Conservation (phyloP, 192 early-diverging fungal genomes). For the Lunasporangiospora selenospora region DNA sequence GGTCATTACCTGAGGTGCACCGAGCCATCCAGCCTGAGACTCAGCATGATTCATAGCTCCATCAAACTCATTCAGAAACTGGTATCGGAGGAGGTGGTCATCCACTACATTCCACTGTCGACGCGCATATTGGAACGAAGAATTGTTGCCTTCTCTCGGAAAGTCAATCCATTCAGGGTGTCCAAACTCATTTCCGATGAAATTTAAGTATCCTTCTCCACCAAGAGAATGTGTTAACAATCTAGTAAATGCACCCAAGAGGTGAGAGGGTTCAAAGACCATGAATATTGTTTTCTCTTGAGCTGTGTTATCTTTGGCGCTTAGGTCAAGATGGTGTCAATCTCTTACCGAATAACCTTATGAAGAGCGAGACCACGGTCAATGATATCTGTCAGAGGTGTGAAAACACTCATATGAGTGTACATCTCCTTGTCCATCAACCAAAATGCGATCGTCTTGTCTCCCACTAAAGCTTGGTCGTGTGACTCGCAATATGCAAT, state of each 20-base stretch:
- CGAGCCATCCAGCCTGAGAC: slow-evolving; percentile 69
- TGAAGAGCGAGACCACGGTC: slow-evolving; percentile 93
- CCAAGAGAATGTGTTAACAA: slow-evolving; percentile 86
- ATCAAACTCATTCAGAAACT: slow-evolving; percentile 94
- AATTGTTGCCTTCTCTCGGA: slow-evolving; percentile 89
- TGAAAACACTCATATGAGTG: slow-evolving; percentile 85
- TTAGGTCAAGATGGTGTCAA: background rate
- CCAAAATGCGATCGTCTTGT: slow-evolving; percentile 99
- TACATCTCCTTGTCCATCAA: slow-evolving; percentile 99
- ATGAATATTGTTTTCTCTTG: background rate
- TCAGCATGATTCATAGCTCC: slow-evolving; percentile 82
- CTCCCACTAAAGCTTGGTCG: slow-evolving; percentile 97
- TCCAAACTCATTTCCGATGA: slow-evolving; percentile 97
- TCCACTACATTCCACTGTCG: slow-evolving; percentile 93
- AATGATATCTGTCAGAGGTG: slow-evolving; percentile 79
- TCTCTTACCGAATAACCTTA: slow-evolving; percentile 85
- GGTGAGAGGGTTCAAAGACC: background rate
- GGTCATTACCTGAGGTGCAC: slow-evolving; percentile 59
- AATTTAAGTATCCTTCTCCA: slow-evolving; percentile 95
- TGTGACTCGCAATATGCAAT: slow-evolving; percentile 95
- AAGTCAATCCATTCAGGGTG: slow-evolving; percentile 99
- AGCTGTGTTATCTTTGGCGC: background rate
- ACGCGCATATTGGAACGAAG: slow-evolving; percentile 89
- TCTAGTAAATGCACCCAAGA: slow-evolving; percentile 47
- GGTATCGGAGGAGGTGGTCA: slow-evolving; percentile 86